phyloP scores from a whole-genome alignment of 352 stramenopile species.

The Phytophthora europaea region DNA sequence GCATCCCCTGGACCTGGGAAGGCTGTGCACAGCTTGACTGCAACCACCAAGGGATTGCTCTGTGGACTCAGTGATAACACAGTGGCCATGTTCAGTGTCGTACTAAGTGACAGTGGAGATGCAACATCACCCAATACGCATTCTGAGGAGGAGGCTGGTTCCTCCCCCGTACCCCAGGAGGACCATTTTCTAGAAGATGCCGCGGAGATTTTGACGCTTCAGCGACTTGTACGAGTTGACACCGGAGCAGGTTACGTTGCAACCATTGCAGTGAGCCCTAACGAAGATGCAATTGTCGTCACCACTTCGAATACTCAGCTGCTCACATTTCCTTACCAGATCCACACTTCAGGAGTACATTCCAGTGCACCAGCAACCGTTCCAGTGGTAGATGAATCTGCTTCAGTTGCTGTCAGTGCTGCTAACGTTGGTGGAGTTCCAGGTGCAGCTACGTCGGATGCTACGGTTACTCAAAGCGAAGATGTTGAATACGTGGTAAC shows the following conservation, averaged over 20 bases:
- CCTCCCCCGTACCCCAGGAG: constrained; percentile 9
- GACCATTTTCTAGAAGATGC: constrained; percentile 34
- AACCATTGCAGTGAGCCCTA: constrained; percentile 77
- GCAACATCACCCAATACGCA: constrained; percentile 40
- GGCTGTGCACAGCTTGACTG: constrained; percentile 66
- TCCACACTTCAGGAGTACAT: constrained; percentile 39
- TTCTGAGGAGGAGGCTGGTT: constrained; percentile 21
- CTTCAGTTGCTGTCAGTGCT: constrained; percentile 20
- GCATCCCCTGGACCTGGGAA: constrained; percentile 63
- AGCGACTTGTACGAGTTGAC: constrained; percentile 75
- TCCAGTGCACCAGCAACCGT: constrained; percentile 13
- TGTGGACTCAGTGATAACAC: constrained; percentile 79
- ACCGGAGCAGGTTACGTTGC: constrained; percentile 47
- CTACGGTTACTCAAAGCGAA: constrained; percentile 50
- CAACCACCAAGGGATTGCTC: constrained; percentile 81
- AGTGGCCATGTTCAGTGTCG: constrained; percentile 76
- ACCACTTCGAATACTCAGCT: constrained; percentile 74
- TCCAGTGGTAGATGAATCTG: constrained; percentile 30
- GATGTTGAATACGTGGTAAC: constrained; percentile 80
- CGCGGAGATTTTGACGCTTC: constrained; percentile 58
- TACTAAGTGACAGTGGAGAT: constrained; percentile 25
- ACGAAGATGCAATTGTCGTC: constrained; percentile 78
- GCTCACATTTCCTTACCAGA: constrained; percentile 80
- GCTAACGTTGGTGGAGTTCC: background rate
- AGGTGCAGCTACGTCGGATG: constrained; percentile 3